Evolutionary conservation across 169 alveolate genomes (phyloP).

Genomic region (Eimeria maxima): DNA sequence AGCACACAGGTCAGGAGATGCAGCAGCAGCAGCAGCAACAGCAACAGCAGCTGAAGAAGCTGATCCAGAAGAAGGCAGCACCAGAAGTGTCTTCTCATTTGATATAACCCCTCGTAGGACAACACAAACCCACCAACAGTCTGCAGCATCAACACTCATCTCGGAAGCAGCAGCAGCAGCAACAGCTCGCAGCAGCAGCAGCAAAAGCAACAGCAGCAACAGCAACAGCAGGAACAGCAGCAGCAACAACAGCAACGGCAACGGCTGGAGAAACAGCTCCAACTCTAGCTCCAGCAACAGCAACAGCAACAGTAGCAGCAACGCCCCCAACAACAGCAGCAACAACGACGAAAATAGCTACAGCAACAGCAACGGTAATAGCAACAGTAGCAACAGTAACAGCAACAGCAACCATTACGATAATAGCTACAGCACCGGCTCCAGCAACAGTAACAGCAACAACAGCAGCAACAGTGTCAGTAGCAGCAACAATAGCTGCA

Average conservation of each 20-base stretch:
- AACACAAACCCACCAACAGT: neutral
- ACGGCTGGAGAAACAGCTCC: too few species aligned
- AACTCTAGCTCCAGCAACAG: too few species aligned
- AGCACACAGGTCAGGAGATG: neutral
- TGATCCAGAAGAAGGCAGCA: conserved; percentile 25
- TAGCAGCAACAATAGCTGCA: neutral
- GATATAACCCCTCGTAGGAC: neutral
- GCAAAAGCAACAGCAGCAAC: too few species aligned
- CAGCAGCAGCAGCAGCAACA: neutral
- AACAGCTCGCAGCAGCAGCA: neutral
- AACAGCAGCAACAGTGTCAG: neutral
- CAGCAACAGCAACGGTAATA: too few species aligned
- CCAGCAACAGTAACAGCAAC: neutral
- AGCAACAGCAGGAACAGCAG: too few species aligned
- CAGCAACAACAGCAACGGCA: too few species aligned
- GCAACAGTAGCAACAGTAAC: too few species aligned
- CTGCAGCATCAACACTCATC: neutral
- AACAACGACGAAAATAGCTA: too few species aligned
- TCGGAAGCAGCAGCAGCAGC: conserved; percentile 35
- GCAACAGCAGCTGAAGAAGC: neutral
- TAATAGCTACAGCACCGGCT: too few species aligned
- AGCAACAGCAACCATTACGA: too few species aligned
- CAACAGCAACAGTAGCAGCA: too few species aligned
- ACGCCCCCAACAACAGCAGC: too few species aligned
- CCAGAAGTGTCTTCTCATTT: conserved; percentile 40